phyloP scores from a whole-genome alignment of 2,329 filamentous ascomycete genomes.

The Penicillium nordicum region DNA sequence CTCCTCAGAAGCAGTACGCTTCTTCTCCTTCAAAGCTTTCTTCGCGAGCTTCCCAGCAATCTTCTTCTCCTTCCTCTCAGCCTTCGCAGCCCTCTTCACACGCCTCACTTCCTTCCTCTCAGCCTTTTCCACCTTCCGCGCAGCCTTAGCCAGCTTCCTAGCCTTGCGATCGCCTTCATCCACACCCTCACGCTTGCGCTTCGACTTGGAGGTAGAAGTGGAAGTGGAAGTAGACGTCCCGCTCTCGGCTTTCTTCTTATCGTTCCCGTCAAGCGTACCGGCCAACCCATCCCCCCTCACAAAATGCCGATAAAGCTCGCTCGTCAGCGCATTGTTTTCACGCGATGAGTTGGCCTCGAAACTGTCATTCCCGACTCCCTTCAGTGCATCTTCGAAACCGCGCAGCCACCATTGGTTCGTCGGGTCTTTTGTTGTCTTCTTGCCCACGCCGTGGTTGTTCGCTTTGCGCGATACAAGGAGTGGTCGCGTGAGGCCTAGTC shows the following conservation, averaged over 20 bases:
- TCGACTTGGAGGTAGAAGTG: slow-evolving; percentile 14
- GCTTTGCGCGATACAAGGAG: slow-evolving; percentile 79
- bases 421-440: slow-evolving; percentile 61
- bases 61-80: slow-evolving; percentile 21
- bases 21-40: slow-evolving; percentile 22
- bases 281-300: slow-evolving; percentile 74
- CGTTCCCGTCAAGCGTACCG: slow-evolving; percentile 56
- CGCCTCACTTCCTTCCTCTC: slow-evolving; percentile 21
- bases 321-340: slow-evolving; percentile 44
- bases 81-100: slow-evolving; percentile 13
- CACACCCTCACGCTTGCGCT: slow-evolving; percentile 39
- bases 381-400: slow-evolving; percentile 86
- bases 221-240: slow-evolving; percentile 10
- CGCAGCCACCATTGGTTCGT: slow-evolving; percentile 95
- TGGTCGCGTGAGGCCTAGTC: slow-evolving; percentile 75
- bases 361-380: slow-evolving; percentile 64
- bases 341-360: slow-evolving; percentile 56
- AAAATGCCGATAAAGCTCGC: slow-evolving; percentile 74
- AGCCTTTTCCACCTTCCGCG: slow-evolving; percentile 29
- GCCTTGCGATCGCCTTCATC: slow-evolving; percentile 18
- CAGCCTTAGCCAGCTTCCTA: slow-evolving; percentile 33
- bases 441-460: slow-evolving; percentile 77
- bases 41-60: slow-evolving; percentile 27
- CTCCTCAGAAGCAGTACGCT: slow-evolving; percentile 21
- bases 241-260: slow-evolving; percentile 10